Conservation (phyloP, 768 basidiomycete species). For the Collybiopsis confluens region DNA sequence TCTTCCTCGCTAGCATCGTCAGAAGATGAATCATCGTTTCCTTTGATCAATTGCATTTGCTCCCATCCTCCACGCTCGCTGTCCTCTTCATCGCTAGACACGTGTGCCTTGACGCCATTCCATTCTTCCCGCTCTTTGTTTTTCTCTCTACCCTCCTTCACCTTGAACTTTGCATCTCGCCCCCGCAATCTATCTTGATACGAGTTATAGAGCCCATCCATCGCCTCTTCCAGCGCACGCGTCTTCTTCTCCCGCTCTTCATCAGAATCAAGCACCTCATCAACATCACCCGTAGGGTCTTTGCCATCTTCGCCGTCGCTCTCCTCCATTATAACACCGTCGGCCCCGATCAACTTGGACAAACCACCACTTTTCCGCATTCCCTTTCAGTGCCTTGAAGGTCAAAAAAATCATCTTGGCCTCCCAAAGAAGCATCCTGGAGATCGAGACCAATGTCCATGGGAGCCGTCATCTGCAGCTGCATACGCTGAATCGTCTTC, state of each 20-base stretch:
- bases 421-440: slow-evolving; percentile 68
- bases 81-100: slow-evolving; percentile 30
- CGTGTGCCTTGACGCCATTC: slow-evolving; percentile 57
- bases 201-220: slow-evolving; percentile 85
- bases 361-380: slow-evolving; percentile 36
- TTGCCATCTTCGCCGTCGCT: slow-evolving; percentile 26
- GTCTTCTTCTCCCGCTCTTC: slow-evolving; percentile 68
- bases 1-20: slow-evolving; percentile 45
- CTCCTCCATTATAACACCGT: slow-evolving; percentile 41
- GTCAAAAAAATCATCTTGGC: slow-evolving; percentile 88
- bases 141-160: slow-evolving; percentile 69
- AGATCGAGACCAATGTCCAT: slow-evolving; percentile 91
- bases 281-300: slow-evolving; percentile 25
- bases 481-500: slow-evolving; percentile 89
- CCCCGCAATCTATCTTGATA: slow-evolving; percentile 80
- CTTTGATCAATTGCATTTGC: slow-evolving; percentile 52
- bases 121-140: slow-evolving; percentile 78
- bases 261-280: slow-evolving; percentile 52
- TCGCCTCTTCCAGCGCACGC: slow-evolving; percentile 68
- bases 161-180: slow-evolving; percentile 83
- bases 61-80: slow-evolving; percentile 70
- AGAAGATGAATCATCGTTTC: slow-evolving; percentile 37
- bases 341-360: slow-evolving; percentile 36
- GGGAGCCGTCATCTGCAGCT: slow-evolving; percentile 97
- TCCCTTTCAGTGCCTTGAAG: slow-evolving; percentile 55